phyloP scores from a whole-genome alignment of 345 rosid genomes.

The Capsella bursapastoris region DNA sequence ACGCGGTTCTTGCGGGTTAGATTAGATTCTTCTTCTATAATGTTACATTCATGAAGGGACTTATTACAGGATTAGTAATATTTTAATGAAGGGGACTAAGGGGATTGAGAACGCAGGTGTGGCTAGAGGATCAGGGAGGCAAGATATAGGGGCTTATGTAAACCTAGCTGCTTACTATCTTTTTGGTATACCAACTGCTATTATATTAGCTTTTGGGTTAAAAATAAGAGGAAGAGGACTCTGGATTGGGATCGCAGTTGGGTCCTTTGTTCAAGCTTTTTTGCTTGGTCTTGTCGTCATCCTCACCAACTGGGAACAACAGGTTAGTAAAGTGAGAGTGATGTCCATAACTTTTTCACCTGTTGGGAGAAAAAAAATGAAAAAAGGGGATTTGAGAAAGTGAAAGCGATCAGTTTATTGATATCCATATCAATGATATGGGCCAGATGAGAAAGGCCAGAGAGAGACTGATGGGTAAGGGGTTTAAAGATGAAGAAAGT shows the following conservation, averaged over 20 bases:
- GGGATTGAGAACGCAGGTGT: conserved; percentile 29
- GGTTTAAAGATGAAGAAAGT: conserved; percentile 34
- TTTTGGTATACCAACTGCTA: conserved; percentile 39
- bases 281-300: conserved; percentile 40
- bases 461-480: conserved; percentile 33
- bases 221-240: conserved; percentile 43
- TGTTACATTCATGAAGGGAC: background rate
- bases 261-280: conserved; percentile 34
- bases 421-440: background rate
- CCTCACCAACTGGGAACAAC: conserved; percentile 47
- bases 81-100: background rate
- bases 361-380: background rate
- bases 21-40: conserved; percentile 11
- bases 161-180: conserved; percentile 45
- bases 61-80: background rate
- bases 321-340: conserved; percentile 36
- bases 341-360: background rate
- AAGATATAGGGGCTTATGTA: conserved; percentile 42
- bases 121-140: conserved; percentile 49
- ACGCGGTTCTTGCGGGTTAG: conserved; percentile 41
- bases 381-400: background rate
- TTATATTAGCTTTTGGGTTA: conserved; percentile 27
- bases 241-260: conserved; percentile 46
- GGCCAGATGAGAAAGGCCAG: conserved; percentile 27
- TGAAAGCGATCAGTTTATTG: background rate